Evolutionary conservation across 352 stramenopile species (phyloP), one percentile per base, ranked within the genome.

Genomic region (Globisporangium apiculatum): DNA sequence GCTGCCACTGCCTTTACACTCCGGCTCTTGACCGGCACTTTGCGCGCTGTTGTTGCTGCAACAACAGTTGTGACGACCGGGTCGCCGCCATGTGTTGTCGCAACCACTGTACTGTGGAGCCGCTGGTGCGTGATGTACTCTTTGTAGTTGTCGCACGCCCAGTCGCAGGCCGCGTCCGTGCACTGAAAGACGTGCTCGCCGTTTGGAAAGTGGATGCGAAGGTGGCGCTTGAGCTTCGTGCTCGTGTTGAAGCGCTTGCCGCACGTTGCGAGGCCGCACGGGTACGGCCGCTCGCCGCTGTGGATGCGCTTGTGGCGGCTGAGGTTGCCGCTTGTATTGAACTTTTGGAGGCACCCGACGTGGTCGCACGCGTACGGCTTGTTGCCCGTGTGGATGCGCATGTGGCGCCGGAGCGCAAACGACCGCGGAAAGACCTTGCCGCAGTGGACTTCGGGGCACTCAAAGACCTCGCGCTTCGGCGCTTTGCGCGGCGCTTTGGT

Each of bases 221-320:
- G 90, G 68, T 95, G 85, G 15, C 85, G 73, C 70, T 92, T 91
- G 50, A 95, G 73, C 67, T 95, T 95, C n/a, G 83, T 92, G 67
- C 82, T 92, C 31, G 83, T 95, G 66, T 91, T 92, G 60, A 95
- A 95, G 43, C 77, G 73, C 65, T 95, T 95, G 62, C 74, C 79
- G 66, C 85, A 95, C 7, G 62, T 86, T 7, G 77, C 63, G 43
- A 89, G 89, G 50, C 18, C 18, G 49, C 85, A 95, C 41, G 79
- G 78, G 64, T 92, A 95, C 24, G 85, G 85, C 5, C 83, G 72
- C 58, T 91, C 85, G 50, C 85, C 85, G 48, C 75, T 90, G 67
- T 95, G 85, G 63, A 92, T 95, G 64, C 84, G 83, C 61, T 93
- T 93, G 70, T 95, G 85, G 53, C 85, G 81, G 1, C 18, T 24